Conservation (phyloP, 2,329 filamentous ascomycete genomes). For the Cytospora mali region DNA sequence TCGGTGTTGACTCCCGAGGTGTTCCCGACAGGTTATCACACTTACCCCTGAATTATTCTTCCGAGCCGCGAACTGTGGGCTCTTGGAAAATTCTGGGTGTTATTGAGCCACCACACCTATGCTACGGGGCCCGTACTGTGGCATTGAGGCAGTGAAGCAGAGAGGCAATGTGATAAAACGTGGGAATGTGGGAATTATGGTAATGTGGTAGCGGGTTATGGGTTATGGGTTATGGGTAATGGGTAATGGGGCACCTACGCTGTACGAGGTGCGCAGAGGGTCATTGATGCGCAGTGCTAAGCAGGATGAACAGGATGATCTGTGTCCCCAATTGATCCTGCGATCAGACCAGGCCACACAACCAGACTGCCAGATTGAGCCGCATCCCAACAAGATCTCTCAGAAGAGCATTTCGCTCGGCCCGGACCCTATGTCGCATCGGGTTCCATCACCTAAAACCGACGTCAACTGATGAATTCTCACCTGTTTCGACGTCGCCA, state of each 20-base stretch:
- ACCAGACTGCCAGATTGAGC: not conserved
- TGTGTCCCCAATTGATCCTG: not conserved
- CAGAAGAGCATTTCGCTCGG: not conserved
- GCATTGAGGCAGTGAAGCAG: too few relatives aligned
- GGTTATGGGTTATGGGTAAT: not conserved
- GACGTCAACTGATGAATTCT: not conserved
- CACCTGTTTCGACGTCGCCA: not conserved
- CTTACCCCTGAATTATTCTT: not conserved
- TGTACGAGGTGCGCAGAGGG: not conserved
- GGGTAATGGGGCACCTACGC: not conserved
- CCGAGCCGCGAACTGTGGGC: constrained; percentile 7
- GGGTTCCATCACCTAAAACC: not conserved
- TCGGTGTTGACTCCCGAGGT: constrained; percentile 1
- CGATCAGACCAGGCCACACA: not conserved
- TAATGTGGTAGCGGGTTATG: too few relatives aligned
- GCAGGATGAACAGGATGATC: not conserved
- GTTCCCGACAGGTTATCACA: not conserved
- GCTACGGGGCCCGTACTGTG: not conserved
- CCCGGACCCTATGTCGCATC: not conserved
- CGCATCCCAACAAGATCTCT: not conserved
- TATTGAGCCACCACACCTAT: too few relatives aligned
- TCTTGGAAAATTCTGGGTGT: not conserved
- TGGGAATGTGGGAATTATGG: not conserved
- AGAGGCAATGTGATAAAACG: too few relatives aligned
- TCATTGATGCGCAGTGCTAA: not conserved